Evolutionary conservation across 1,139 yeast species (phyloP).

Genomic region (Meyerozyma elateridarum): DNA sequence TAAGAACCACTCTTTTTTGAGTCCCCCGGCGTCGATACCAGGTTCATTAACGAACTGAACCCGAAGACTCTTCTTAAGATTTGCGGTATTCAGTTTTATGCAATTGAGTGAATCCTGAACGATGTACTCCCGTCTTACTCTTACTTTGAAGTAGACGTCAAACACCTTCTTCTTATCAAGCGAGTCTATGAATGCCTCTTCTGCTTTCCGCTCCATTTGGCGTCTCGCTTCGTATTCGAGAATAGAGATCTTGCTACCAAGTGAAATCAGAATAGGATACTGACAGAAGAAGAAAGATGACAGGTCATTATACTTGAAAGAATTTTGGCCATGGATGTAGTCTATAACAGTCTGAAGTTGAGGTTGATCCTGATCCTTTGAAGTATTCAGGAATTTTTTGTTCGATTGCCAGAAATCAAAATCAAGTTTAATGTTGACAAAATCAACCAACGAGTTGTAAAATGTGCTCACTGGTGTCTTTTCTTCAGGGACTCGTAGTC

Average conservation of each 20-base stretch:
- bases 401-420: slow-evolving; percentile 75
- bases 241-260: slow-evolving; percentile 77
- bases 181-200: slow-evolving; percentile 80
- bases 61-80: slow-evolving; percentile 68
- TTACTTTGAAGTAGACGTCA: slow-evolving; percentile 64
- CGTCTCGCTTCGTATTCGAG: slow-evolving; percentile 79
- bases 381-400: slow-evolving; percentile 9
- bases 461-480: slow-evolving; percentile 51
- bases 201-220: slow-evolving; percentile 84
- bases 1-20: slow-evolving; percentile 89
- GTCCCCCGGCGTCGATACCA: slow-evolving; percentile 93
- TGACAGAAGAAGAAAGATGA: slow-evolving; percentile 62
- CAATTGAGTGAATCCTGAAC: slow-evolving; percentile 72
- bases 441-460: slow-evolving; percentile 81
- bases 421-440: slow-evolving; percentile 68
- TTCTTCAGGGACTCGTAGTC: slow-evolving; percentile 21
- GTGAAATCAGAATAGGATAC: slow-evolving; percentile 74
- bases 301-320: slow-evolving; percentile 17
- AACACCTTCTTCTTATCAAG: slow-evolving; percentile 56
- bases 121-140: slow-evolving; percentile 62
- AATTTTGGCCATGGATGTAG: slow-evolving; percentile 38
- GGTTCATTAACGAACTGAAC: slow-evolving; percentile 84
- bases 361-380: slow-evolving; percentile 12
- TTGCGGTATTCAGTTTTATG: slow-evolving; percentile 53
- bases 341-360: slow-evolving; percentile 40